Evolutionary conservation across 2,329 filamentous ascomycete genomes (phyloP), one percentile per base, ranked within the genome.

Genomic region (Fusarium burgessii): DNA sequence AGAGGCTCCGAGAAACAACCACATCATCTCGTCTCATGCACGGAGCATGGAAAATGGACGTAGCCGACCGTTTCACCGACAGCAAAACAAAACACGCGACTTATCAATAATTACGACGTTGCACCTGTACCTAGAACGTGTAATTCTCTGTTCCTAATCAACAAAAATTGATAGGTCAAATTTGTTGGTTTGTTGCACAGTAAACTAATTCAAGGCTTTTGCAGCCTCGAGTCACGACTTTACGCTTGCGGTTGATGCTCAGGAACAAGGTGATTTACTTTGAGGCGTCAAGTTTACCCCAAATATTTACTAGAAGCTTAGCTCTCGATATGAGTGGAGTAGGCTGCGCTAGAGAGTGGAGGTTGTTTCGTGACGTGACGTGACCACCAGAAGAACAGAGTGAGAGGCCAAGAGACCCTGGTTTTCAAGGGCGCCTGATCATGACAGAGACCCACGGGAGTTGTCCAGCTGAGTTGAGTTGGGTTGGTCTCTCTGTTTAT

Each of bases 401-500:
- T 29, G 13, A 32, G 42, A 43, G 40, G 41, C 32, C 32, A 47
- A 40, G 51, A 66, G 58, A 57, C 68, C 64, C 52, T 71, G 62
- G 59, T 52, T 36, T 55, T 68, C 33, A 49, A 42, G 59, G 68
- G 59, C 69, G 65, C 68, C 69, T 71, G 69, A 71, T 66, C 68
- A 68, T 71, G 58, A 56, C 38, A 60, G 18, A 42, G 59, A 40
- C 58, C 64, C 65, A 70, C 50, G 62, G 25, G 56, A 58, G 25
- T 36, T 67, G 66, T 45, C 61, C 67, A 62, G 61, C 67, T 62
- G 67, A 70, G 51, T 64, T 47, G 41, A 32, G 29, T 29, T 29
- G 7, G 29, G 29, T 29, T 29, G 7, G 29, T 29, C 29, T 25
- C 18, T 50, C 47, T 36, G 32, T 50, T 18, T 9, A 18, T 18